Percentiles rank a stretch among this genome's conserved stretches.
phyloP scores from a whole-genome alignment of 331 rosid species.

The Phaseolus coccineus region DNA sequence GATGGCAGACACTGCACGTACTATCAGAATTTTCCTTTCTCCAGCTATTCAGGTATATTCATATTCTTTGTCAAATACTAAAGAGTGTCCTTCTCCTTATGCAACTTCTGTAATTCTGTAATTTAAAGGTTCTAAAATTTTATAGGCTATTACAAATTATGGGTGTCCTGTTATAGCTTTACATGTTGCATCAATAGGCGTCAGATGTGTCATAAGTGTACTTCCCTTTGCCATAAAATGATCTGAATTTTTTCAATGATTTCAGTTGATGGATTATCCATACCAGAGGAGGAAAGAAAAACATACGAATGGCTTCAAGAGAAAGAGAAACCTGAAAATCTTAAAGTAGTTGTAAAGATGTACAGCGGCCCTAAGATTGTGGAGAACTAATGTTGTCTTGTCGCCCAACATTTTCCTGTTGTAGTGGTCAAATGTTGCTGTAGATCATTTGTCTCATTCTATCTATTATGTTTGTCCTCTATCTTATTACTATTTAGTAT shows the following conservation, averaged over 20 bases:
- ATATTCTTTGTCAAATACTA: background rate
- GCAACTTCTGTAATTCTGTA: no score
- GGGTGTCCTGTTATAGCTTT: no score
- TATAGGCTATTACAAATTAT: no score
- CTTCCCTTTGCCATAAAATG: background rate
- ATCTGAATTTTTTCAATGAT: background rate
- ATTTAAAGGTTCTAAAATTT: no score
- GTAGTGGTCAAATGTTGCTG: slow-evolving; percentile 34
- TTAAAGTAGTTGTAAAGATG: slow-evolving; percentile 57
- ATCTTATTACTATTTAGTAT: background rate
- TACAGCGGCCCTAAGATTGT: slow-evolving; percentile 71
- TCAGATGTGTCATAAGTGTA: no score
- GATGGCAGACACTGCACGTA: slow-evolving; percentile 85
- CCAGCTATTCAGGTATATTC: slow-evolving; percentile 67
- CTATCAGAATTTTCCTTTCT: slow-evolving; percentile 64
- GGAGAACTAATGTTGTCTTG: slow-evolving; percentile 41
- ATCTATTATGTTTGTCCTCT: slow-evolving; percentile 22
- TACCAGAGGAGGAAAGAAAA: slow-evolving; percentile 67
- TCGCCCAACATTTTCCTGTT: slow-evolving; percentile 27
- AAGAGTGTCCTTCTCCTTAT: no score
- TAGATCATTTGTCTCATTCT: slow-evolving; percentile 15
- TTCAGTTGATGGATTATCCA: slow-evolving; percentile 57
- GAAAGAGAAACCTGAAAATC: slow-evolving; percentile 67
- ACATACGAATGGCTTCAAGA: slow-evolving; percentile 83
- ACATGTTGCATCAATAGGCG: no score